These are phyloP conservation scores for Fragilaria crotonensis DNA, from an alignment of 108 stramenopile species.

Conservation along the genomic window DNA sequence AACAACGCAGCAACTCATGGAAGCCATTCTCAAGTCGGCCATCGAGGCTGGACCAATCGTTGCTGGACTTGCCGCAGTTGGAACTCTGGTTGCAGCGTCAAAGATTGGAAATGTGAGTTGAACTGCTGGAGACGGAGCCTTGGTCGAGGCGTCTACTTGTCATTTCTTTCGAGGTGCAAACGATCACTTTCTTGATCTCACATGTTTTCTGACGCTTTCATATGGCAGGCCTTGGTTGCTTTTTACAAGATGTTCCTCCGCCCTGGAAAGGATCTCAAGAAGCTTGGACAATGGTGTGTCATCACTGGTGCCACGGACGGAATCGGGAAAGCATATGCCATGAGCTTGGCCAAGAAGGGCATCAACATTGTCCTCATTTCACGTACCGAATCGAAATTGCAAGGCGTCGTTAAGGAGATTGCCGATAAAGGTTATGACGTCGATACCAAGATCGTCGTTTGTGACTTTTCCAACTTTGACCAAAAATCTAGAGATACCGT, in stretches of 20 bases:
- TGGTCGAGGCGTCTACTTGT: too few species aligned
- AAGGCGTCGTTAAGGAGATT: slow-evolving; percentile 86
- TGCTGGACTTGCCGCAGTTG: slow-evolving; percentile 1
- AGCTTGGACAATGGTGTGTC: slow-evolving; percentile 95
- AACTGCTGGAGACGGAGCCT: too few species aligned
- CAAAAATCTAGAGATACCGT: slow-evolving; percentile 65
- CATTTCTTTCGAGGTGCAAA: too few species aligned
- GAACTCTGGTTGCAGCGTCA: background rate
- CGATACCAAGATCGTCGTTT: slow-evolving; percentile 82
- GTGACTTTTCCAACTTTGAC: slow-evolving; percentile 94
- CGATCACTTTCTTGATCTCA: too few species aligned
- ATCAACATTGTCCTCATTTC: slow-evolving; percentile 93
- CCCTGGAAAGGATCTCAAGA: slow-evolving; percentile 81
- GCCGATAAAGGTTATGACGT: slow-evolving; percentile 47
- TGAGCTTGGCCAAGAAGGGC: slow-evolving; percentile 93
- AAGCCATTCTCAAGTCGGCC: background rate
- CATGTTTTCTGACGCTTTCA: too few species aligned
- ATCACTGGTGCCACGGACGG: slow-evolving; percentile 99
- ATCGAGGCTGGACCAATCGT: background rate
- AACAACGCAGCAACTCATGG: too few species aligned
- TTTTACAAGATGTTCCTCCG: slow-evolving; percentile 90
- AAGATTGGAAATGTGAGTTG: background rate
- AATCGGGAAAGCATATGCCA: slow-evolving; percentile 95
- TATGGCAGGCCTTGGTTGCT: slow-evolving; percentile 21
- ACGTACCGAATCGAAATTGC: slow-evolving; percentile 92